These are phyloP conservation scores for Thraustochytrium striatum DNA, from an alignment of 352 stramenopile species.

Conservation along the genomic window DNA sequence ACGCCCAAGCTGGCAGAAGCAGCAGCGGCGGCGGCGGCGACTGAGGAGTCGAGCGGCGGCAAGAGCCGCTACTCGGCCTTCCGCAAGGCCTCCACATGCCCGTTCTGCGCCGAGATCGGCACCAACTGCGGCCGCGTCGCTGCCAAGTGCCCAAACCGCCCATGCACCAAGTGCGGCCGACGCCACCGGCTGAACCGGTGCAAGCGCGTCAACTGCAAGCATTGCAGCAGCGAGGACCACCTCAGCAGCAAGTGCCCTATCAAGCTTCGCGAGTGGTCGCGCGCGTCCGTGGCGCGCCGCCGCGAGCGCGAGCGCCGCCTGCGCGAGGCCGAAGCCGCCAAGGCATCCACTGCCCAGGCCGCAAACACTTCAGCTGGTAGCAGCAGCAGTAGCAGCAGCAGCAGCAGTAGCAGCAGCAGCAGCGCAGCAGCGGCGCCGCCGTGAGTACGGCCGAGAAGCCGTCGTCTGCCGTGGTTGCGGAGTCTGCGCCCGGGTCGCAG, in stretches of 20 bases:
- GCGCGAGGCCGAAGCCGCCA: too few species aligned
- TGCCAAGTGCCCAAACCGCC: slow-evolving; percentile 46
- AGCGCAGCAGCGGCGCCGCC: too few species aligned
- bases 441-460: too few species aligned
- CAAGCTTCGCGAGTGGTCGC: slow-evolving; percentile 35
- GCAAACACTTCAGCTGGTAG: too few species aligned
- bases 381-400: too few species aligned
- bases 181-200: slow-evolving; percentile 39
- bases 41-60: background rate
- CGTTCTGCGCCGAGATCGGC: slow-evolving; percentile 32
- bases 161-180: slow-evolving; percentile 33
- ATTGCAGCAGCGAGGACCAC: slow-evolving; percentile 27
- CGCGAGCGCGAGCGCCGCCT: slow-evolving; percentile 4
- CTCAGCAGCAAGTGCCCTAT: slow-evolving; percentile 46
- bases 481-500: too few species aligned
- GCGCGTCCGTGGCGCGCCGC: slow-evolving; percentile 18
- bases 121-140: slow-evolving; percentile 41
- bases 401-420: too few species aligned
- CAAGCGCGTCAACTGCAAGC: slow-evolving; percentile 39
- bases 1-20: too few species aligned
- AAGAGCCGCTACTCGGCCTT: slow-evolving; percentile 30
- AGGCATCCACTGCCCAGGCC: too few species aligned
- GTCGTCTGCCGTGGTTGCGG: too few species aligned
- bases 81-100: slow-evolving; percentile 19
- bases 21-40: background rate